These are phyloP conservation scores for Hyphodiscus sp. DNA, from an alignment of 2,329 filamentous ascomycete genomes.

Conservation along the genomic window DNA sequence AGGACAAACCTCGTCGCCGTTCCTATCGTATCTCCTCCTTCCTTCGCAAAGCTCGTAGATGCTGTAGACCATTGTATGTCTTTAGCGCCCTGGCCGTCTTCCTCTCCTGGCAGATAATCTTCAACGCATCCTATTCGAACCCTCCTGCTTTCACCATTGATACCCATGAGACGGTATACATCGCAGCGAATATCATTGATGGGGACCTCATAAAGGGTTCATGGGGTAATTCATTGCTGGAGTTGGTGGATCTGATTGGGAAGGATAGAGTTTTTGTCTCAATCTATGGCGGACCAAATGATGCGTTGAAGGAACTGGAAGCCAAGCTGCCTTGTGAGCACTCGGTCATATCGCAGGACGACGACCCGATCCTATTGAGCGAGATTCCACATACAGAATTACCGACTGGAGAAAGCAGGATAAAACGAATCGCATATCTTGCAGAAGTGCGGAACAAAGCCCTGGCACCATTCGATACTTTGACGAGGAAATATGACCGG, in stretches of 20 bases:
- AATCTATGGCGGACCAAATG: conserved; percentile 58
- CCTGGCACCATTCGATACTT: conserved; percentile 52
- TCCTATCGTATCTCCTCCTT: conserved; percentile 8
- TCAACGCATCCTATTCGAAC: conserved; percentile 39
- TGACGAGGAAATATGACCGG: conserved; percentile 43
- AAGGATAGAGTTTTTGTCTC: conserved; percentile 63
- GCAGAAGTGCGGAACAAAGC: conserved; percentile 68
- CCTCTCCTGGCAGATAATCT: conserved; percentile 20
- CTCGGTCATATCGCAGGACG: conserved; percentile 52
- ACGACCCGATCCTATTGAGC: conserved; percentile 44
- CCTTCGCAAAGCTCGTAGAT: conserved; percentile 12
- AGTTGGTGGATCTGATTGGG: conserved; percentile 60
- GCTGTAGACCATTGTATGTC: conserved; percentile 23
- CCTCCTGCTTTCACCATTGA: conserved; percentile 37
- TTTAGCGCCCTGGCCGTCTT: conserved; percentile 17
- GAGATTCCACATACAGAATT: conserved; percentile 53
- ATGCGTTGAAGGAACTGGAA: conserved; percentile 48
- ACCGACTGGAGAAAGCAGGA: conserved; percentile 54
- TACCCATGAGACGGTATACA: conserved; percentile 60
- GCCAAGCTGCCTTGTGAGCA: conserved; percentile 40
- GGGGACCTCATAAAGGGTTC: conserved; percentile 54
- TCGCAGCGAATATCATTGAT: conserved; percentile 66
- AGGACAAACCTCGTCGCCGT: conserved; percentile 17
- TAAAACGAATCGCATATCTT: conserved; percentile 68
- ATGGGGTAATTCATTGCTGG: conserved; percentile 56